Percentiles rank a stretch among this genome's conserved stretches.
Evolutionary conservation across 805 yeast species (phyloP).

Genomic region (Ogataea polymorpha): DNA sequence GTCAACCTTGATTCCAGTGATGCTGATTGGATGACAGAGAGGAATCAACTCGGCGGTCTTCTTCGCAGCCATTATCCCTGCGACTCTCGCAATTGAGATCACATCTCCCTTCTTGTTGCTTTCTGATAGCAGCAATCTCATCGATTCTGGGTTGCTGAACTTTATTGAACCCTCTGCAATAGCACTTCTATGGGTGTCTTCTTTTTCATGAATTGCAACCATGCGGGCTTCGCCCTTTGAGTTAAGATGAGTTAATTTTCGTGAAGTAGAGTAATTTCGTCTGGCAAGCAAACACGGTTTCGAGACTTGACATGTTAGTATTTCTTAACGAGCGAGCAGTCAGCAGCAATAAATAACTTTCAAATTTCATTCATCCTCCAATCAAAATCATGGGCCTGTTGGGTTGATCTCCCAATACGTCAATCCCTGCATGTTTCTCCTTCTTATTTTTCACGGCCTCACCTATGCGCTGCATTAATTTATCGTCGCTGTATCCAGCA

Average conservation of each 20-base stretch:
- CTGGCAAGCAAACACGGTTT: neutral
- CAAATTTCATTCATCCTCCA: conserved; percentile 39
- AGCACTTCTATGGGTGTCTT: conserved; percentile 40
- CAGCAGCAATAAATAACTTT: neutral
- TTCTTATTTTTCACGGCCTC: conserved; percentile 45
- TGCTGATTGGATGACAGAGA: conserved; percentile 45
- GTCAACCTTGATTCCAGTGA: conserved; percentile 40
- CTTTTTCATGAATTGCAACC: conserved; percentile 46
- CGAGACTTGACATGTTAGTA: conserved; percentile 9
- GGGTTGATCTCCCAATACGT: conserved; percentile 41
- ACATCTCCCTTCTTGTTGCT: conserved; percentile 52
- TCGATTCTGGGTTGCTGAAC: conserved; percentile 36
- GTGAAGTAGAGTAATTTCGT: conserved; percentile 4
- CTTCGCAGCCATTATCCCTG: conserved; percentile 53
- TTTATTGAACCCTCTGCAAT: conserved; percentile 41
- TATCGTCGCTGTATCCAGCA: conserved; percentile 33
- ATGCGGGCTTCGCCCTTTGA: conserved; percentile 38
- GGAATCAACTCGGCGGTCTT: conserved; percentile 46
- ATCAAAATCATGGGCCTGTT: conserved; percentile 57
- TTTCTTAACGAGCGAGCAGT: neutral
- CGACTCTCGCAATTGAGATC: conserved; percentile 43
- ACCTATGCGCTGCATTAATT: conserved; percentile 40
- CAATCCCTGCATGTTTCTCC: conserved; percentile 51
- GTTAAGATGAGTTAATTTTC: conserved; percentile 38
- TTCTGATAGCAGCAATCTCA: conserved; percentile 34